phyloP scores from a whole-genome alignment of 768 basidiomycete genomes.

The Strobilomyces dryophilus region DNA sequence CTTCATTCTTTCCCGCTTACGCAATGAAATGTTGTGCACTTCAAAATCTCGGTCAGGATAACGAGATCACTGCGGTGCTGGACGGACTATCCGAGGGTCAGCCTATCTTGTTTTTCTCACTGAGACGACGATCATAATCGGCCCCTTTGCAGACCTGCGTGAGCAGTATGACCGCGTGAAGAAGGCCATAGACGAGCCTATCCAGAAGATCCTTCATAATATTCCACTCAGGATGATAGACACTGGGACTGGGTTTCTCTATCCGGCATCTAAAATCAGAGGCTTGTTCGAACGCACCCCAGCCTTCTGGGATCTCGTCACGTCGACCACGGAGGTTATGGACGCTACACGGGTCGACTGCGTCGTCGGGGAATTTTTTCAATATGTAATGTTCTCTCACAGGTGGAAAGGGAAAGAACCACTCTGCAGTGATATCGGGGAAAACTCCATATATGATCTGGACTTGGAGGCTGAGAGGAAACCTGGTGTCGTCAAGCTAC shows the following conservation, averaged over 20 bases:
- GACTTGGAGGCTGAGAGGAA: too few species aligned
- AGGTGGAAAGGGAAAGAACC: too few species aligned
- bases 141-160: neutral
- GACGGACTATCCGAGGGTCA: neutral
- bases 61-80: neutral
- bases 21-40: constrained; percentile 5
- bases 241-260: constrained; percentile 6
- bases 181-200: neutral
- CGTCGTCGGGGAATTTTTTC: too few species aligned
- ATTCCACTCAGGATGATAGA: constrained; percentile 11
- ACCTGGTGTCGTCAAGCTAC: too few species aligned
- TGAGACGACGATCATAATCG: neutral
- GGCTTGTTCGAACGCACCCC: neutral
- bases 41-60: neutral
- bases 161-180: neutral
- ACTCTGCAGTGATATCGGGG: too few species aligned
- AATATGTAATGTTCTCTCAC: too few species aligned
- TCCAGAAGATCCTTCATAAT: neutral
- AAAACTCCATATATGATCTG: too few species aligned
- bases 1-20: neutral
- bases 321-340: too few species aligned
- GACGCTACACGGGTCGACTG: too few species aligned
- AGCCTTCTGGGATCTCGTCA: neutral
- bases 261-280: neutral
- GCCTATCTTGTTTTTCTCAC: neutral